Conservation (phyloP, 2,329 filamentous ascomycete genomes). For the Fusarium sp. region DNA sequence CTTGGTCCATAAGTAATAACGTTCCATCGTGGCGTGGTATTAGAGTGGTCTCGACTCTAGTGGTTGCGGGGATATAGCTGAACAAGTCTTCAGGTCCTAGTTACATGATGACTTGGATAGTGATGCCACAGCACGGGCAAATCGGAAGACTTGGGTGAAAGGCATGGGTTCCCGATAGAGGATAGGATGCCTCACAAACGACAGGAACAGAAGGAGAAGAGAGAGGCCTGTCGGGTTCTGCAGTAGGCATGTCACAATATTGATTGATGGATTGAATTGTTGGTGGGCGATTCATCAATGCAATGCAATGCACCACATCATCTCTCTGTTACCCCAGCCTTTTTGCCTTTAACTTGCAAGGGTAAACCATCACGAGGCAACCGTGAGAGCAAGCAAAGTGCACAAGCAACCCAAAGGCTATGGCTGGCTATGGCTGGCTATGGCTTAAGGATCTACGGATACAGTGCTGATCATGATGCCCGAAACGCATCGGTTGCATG, state of each 20-base stretch:
- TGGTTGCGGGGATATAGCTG: constrained; percentile 2
- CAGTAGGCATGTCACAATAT: neutral
- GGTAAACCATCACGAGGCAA: constrained; percentile 14
- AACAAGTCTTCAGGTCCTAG: neutral
- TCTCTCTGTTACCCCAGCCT: constrained; percentile 1
- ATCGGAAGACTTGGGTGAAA: constrained; percentile 17
- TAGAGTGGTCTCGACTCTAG: constrained; percentile 11
- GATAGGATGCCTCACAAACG: constrained; percentile 22
- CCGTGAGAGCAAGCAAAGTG: neutral
- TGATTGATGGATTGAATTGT: neutral
- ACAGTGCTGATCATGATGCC: constrained; percentile 17
- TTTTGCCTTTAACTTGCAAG: neutral
- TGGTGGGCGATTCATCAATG: constrained; percentile 13
- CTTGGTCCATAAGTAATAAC: neutral
- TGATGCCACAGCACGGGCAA: constrained; percentile 4
- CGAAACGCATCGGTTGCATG: constrained; percentile 22
- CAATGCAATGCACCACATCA: constrained; percentile 17
- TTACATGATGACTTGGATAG: neutral
- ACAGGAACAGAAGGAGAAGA: constrained; percentile 20
- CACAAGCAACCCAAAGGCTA: neutral
- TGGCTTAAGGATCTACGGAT: constrained; percentile 16
- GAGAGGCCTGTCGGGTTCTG: neutral
- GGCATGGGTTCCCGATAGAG: constrained; percentile 10
- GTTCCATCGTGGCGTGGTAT: constrained; percentile 24
- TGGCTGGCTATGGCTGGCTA: neutral